Evolutionary conservation across 176 grass and related monocot genomes (phyloP).

Genomic region (Oryza meyeriana): DNA sequence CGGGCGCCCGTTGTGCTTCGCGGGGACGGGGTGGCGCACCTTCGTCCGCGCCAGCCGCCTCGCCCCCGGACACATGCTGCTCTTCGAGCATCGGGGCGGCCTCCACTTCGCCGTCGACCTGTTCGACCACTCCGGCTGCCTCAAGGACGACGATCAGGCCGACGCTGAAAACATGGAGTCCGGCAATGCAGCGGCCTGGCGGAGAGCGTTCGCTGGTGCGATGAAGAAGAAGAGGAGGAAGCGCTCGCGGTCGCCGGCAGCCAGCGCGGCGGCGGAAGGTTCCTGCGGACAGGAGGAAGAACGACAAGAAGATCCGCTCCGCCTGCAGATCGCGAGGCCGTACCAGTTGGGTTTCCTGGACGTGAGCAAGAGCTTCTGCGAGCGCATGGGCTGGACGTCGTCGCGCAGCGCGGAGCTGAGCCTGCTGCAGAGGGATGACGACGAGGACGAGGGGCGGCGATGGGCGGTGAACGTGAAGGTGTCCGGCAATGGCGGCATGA

Average conservation of each 20-base stretch:
- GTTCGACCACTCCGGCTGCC: slow-evolving; percentile 34
- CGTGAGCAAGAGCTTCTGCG: slow-evolving; percentile 30
- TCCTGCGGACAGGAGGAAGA: no score
- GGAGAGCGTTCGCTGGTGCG: background rate
- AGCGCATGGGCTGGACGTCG: slow-evolving; percentile 25
- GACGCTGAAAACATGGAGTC: background rate
- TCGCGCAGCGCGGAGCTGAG: background rate
- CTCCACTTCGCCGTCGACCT: slow-evolving; percentile 23
- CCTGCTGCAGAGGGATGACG: no score
- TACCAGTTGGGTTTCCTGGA: background rate
- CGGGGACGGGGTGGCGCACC: slow-evolving; percentile 13
- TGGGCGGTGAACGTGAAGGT: slow-evolving; percentile 28
- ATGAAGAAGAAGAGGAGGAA: background rate
- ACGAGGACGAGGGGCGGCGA: background rate
- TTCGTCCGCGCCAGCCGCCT: slow-evolving; percentile 20
- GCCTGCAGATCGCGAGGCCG: background rate
- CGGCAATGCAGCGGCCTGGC: background rate
- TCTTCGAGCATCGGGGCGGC: slow-evolving; percentile 26
- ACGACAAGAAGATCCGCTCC: no score
- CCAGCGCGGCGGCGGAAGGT: no score
- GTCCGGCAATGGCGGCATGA: slow-evolving; percentile 31
- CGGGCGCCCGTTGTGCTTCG: background rate
- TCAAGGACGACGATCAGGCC: background rate
- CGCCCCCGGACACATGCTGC: slow-evolving; percentile 20
- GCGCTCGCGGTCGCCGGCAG: no score